Evolutionary conservation across 208 protist genomes (phyloP), one percentile per base, ranked within the genome.

Genomic region (Naegleria lovaniensis): DNA sequence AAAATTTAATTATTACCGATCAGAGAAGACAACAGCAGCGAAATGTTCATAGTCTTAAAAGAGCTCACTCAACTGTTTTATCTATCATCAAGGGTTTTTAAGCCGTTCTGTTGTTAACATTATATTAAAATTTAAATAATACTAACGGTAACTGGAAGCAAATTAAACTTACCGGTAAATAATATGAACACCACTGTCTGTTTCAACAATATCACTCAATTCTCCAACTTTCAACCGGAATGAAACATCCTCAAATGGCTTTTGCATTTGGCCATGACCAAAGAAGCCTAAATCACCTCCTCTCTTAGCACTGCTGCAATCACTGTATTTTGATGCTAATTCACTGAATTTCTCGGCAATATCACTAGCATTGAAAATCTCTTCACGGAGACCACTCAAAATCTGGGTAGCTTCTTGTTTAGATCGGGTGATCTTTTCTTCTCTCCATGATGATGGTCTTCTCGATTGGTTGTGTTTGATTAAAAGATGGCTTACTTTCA

Each of bases 191-290:
- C 97, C 97, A 90, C 95, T 97, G 92, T 97, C 97, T 5, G 96
- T 97, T 55, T 95, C 91, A 33, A 97, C 95, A 51, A 97, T 91
- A 39, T 39, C 29, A 90, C 96, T 97, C 19, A 98, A 93, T 91
- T 97, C 93, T 4, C 96, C 96, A 16, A 97, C 93, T 83, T 94
- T 85, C 13, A 98, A 94, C 39, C 92, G 91, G 86, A 96, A 95
- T 7, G 95, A 93, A 67, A 95, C 96, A 58, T 98, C 96, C 90
- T 97, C 97, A 89, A 98, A 98, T 0, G 96, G 94, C 92, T 96
- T 96, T 96, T 98, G 97, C 97, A 98, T 98, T 93, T 97, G 94
- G 4, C 97, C 97, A 48, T 93, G 94, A 22, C 94, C 95, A 92
- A 98, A 98, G 48, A 90, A 92, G 89, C 96, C 96, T 52, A 98